Evolutionary conservation across 192 early-diverging fungal genomes (phyloP).

Genomic region (Funneliformis mosseae): DNA sequence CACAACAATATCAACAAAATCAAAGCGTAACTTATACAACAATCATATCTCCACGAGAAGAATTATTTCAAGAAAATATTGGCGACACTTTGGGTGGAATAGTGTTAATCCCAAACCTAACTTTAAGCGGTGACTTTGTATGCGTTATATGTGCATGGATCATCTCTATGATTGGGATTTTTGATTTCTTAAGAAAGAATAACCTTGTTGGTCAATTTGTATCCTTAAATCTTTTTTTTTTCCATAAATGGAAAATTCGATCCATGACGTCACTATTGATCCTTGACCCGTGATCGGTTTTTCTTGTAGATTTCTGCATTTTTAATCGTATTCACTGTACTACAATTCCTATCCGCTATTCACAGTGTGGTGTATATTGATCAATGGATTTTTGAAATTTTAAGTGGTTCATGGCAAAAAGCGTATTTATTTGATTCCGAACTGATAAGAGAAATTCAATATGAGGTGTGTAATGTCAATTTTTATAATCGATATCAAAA

Average conservation of each 20-base stretch:
- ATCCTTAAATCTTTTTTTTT: not conserved
- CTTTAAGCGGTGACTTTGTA: slow-evolving; percentile 1
- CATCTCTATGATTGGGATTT: slow-evolving; percentile 13
- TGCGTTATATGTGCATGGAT: slow-evolving; percentile 12
- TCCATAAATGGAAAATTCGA: not conserved
- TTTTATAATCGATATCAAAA: not conserved
- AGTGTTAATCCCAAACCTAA: not conserved
- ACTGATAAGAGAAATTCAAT: not conserved
- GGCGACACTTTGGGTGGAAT: not conserved
- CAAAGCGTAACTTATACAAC: not conserved
- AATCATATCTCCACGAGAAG: slow-evolving; percentile 9
- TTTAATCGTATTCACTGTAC: not conserved
- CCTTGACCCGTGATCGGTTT: not conserved
- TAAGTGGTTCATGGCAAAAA: slow-evolving; percentile 13
- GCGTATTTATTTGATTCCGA: not conserved
- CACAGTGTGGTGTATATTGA: not conserved
- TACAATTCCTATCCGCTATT: not conserved
- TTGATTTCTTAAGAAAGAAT: slow-evolving; percentile 11
- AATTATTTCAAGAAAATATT: not conserved
- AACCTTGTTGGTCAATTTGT: slow-evolving; percentile 23
- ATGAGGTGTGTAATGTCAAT: slow-evolving; percentile 5
- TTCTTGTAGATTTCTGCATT: not conserved
- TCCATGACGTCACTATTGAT: not conserved
- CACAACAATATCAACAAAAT: not conserved
- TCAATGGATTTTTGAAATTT: slow-evolving; percentile 6